Percentiles rank a stretch among this genome's conserved stretches.
Conservation (phyloP, 192 early-diverging fungal species). For the Lobosporangium transversale region DNA sequence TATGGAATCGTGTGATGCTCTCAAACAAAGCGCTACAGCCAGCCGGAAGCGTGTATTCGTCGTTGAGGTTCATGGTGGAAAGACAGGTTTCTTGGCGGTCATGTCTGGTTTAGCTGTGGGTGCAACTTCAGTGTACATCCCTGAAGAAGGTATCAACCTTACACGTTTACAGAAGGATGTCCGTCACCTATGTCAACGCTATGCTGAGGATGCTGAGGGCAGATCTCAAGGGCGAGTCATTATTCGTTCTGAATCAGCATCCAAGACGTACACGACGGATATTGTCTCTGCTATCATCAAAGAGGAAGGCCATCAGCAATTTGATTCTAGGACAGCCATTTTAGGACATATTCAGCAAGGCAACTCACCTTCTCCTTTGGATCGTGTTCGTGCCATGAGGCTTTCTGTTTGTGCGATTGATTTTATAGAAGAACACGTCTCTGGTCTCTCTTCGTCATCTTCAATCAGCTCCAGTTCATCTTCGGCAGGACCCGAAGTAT, state of each 20-base stretch:
- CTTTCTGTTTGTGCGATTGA: slow-evolving; percentile 84
- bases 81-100: slow-evolving; percentile 92
- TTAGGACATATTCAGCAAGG: slow-evolving; percentile 98
- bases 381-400: slow-evolving; percentile 93
- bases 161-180: slow-evolving; percentile 86
- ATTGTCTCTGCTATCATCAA: slow-evolving; percentile 86
- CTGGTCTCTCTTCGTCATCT: slow-evolving; percentile 12
- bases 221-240: slow-evolving; percentile 88
- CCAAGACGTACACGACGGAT: slow-evolving; percentile 89
- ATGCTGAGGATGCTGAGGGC: slow-evolving; percentile 75
- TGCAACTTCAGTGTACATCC: slow-evolving; percentile 92
- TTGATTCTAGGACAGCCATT: slow-evolving; percentile 89
- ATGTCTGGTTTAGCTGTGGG: slow-evolving; percentile 87
- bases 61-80: slow-evolving; percentile 96
- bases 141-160: slow-evolving; percentile 89
- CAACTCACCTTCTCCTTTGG: slow-evolving; percentile 90
- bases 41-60: slow-evolving; percentile 93
- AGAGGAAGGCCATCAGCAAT: slow-evolving; percentile 88
- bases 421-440: slow-evolving; percentile 80
- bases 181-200: slow-evolving; percentile 79
- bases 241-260: slow-evolving; percentile 77
- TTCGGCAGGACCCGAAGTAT: slow-evolving; percentile 64
- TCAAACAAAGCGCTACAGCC: slow-evolving; percentile 93
- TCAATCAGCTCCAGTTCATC: slow-evolving; percentile 55
- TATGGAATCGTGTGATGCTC: slow-evolving; percentile 88